Percentiles rank a stretch among this genome's conserved stretches.
Evolutionary conservation across 768 basidiomycete genomes (phyloP).

Genomic region (Suillus hirtellus): DNA sequence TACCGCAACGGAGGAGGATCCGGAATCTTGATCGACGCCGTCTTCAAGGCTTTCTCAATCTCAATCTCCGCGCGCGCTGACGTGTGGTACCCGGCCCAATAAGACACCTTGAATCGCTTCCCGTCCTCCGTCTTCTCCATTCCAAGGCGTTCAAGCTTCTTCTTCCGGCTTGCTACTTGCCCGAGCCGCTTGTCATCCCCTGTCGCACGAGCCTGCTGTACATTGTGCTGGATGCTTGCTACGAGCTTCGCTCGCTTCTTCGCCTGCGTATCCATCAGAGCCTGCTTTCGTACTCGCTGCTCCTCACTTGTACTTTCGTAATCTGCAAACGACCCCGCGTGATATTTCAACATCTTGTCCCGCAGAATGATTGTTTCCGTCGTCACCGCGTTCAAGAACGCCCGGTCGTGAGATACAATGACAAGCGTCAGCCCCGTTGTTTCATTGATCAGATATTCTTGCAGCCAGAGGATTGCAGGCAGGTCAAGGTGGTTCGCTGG

Average conservation of each 20-base stretch:
- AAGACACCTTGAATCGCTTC: constrained; percentile 57
- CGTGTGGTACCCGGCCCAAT: constrained; percentile 44
- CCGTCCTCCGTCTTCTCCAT: constrained; percentile 32
- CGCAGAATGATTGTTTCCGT: constrained; percentile 56
- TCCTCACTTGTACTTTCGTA: constrained; percentile 49
- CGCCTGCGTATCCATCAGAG: constrained; percentile 44
- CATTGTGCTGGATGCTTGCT: constrained; percentile 53
- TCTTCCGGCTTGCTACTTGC: constrained; percentile 58
- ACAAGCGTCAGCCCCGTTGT: constrained; percentile 47
- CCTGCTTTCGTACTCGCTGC: constrained; percentile 43
- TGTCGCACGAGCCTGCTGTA: constrained; percentile 51
- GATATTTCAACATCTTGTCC: constrained; percentile 51
- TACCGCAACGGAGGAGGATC: constrained; percentile 32
- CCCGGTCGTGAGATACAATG: constrained; percentile 65
- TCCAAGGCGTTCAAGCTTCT: constrained; percentile 45
- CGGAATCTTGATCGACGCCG: constrained; percentile 25
- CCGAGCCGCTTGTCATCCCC: constrained; percentile 60
- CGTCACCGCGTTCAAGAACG: constrained; percentile 53
- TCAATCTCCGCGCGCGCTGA: constrained; percentile 35
- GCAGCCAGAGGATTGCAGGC: constrained; percentile 52
- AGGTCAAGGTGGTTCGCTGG: constrained; percentile 48
- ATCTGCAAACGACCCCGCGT: constrained; percentile 54
- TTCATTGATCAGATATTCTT: constrained; percentile 47
- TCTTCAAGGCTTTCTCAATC: constrained; percentile 38
- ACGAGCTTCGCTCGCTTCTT: constrained; percentile 52